A percentile compares a stretch with the other conserved stretches of the same genome.
Conservation (phyloP, 495 filamentous ascomycete genomes). For the Penicillium dipodomyicola region DNA sequence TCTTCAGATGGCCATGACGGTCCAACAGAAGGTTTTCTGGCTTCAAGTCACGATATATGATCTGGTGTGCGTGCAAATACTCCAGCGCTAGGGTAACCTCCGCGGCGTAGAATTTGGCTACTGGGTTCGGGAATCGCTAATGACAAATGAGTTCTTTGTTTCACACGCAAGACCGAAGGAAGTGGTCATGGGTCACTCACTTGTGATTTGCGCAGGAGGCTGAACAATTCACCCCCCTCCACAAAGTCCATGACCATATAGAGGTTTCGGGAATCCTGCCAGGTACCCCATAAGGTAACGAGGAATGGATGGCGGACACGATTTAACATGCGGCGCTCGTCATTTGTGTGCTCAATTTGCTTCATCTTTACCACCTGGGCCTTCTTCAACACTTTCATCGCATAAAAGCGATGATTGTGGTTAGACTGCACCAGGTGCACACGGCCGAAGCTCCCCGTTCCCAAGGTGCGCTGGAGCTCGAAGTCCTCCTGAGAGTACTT, state of each 20-base stretch:
- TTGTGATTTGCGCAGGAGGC: conserved; percentile 90
- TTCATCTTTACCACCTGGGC: conserved; percentile 99
- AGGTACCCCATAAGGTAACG: conserved; percentile 97
- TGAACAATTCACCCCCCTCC: conserved; percentile 98
- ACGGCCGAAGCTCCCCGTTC: conserved; percentile 94
- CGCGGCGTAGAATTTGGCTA: conserved; percentile 98
- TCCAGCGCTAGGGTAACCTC: conserved; percentile 95
- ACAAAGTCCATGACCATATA: conserved; percentile 99
- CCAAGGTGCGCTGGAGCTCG: conserved; percentile 79
- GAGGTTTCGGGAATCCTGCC: conserved; percentile 89
- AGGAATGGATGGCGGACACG: conserved; percentile 96
- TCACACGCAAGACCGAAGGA: background rate
- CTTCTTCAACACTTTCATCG: conserved; percentile 97
- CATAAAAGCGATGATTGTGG: conserved; percentile 97
- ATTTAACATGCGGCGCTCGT: conserved; percentile 91
- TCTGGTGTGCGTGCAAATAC: conserved; percentile 90
- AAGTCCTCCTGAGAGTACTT: conserved; percentile 95
- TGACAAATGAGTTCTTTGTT: background rate
- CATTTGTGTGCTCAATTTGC: conserved; percentile 98
- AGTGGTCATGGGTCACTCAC: conserved; percentile 50
- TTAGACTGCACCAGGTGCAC: conserved; percentile 95
- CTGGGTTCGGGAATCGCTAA: conserved; percentile 96
- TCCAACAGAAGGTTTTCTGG: conserved; percentile 95
- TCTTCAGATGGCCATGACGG: conserved; percentile 95
- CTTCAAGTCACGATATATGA: conserved; percentile 97